These are phyloP conservation scores for Yamagishiella unicocca DNA, from an alignment of 139 green algal genomes.

Conservation along the genomic window DNA sequence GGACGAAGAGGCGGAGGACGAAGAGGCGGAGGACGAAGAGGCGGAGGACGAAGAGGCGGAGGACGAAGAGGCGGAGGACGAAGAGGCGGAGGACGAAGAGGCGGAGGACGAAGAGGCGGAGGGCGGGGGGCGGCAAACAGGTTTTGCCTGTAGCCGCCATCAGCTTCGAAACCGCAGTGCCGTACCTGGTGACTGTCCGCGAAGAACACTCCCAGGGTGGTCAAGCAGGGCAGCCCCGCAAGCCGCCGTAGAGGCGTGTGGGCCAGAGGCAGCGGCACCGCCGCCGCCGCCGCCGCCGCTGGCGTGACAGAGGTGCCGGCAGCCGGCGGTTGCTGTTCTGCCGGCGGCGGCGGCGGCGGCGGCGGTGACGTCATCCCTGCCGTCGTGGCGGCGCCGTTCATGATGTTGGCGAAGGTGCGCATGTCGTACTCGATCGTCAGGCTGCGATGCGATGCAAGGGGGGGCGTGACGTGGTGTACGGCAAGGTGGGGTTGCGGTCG, in stretches of 20 bases:
- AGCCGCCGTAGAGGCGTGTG: conserved; percentile 1
- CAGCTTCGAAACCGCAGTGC: background rate
- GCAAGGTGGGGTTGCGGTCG: background rate
- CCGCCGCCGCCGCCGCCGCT: background rate
- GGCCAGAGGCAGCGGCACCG: background rate
- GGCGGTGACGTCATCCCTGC: too few species aligned
- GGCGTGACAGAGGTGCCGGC: background rate
- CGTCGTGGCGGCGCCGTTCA: background rate
- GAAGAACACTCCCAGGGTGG: conserved; percentile 31
- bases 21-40: background rate
- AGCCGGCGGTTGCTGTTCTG: background rate
- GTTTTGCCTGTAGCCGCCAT: too few species aligned
- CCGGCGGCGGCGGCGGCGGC: background rate
- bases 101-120: too few species aligned
- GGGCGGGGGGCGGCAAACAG: background rate
- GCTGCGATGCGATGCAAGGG: background rate
- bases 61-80: background rate
- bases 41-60: background rate
- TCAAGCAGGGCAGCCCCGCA: background rate
- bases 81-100: too few species aligned
- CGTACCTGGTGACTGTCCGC: conserved; percentile 34
- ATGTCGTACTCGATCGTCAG: conserved; percentile 49
- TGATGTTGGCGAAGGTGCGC: conserved; percentile 23
- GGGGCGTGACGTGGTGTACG: background rate
- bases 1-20: background rate